Evolutionary conservation across 2,329 filamentous ascomycete genomes (phyloP), one percentile per base, ranked within the genome.

Genomic region (Hypoxylon sp.): DNA sequence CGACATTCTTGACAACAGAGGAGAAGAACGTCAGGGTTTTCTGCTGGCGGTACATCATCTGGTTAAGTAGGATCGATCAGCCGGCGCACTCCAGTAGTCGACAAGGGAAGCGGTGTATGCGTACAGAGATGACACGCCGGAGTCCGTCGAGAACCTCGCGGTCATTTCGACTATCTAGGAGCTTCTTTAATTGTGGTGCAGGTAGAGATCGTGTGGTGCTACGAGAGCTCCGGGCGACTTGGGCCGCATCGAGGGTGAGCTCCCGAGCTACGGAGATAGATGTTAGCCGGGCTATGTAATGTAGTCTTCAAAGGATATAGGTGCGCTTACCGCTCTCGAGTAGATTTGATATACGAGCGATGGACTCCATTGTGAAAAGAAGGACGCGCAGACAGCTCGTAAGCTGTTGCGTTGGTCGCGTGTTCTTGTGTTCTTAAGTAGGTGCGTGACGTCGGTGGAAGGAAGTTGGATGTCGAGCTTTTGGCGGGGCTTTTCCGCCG

Each of bases 1-100:
- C 95, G 66, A 98, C 94, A 75, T 98, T 99, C 84, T 99, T 99
- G 80, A 99, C 94, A 61, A 99, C 92, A 25, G 94, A 92, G n/a
- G 95, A 97, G 85, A 99, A 99, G 86, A 95, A 97, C 22, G 93
- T 91, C 2, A 97, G 86, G 64, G 94, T 97, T 73, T 93, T 91
- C 79, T 97, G 93, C 75, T 92, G 90, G 74, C 90, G 90, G 83
- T 98, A 98, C 90, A 97, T 97, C 92, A 98, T 95, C 94, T 97
- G 77, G 42, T 54, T 61, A 70, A 64, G 53, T 51, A 59, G 49
- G 44, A 69, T 68, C 70, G 61, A 70, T 66, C 64, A 71, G 66
- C 55, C 50, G 69, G 64, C 57, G 63, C 55, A 57, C 31, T 63
- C 49, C 6, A 51, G 27, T 31, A 61, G 27, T 48, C 37, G 49